Evolutionary conservation across 176 grass and related monocot species (phyloP).

Genomic region (Juncus inflexus): DNA sequence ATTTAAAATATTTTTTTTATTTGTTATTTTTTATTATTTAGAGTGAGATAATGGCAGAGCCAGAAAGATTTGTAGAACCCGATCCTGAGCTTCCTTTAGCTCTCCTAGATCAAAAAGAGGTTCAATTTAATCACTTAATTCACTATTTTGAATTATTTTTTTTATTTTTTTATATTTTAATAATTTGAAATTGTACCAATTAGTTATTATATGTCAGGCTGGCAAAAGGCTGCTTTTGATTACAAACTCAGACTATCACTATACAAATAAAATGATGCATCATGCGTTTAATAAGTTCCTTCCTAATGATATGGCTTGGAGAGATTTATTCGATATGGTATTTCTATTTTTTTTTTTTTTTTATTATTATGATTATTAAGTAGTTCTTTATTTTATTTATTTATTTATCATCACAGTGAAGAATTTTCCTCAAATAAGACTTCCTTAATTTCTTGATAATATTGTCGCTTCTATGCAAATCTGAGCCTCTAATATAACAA

Average conservation of each 20-base stretch:
- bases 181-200: conserved; percentile 5
- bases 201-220: conserved; percentile 47
- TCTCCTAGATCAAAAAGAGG: conserved; percentile 99
- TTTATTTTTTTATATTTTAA: conserved; percentile 19
- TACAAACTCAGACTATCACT: conserved; percentile 94
- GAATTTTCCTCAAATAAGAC: conserved; percentile 4
- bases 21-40: conserved; percentile 47
- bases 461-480: background rate
- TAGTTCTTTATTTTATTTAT: background rate
- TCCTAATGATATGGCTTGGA: conserved; percentile 93
- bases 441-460: conserved; percentile 18
- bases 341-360: conserved; percentile 28
- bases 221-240: conserved; percentile 89
- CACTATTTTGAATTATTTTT: background rate
- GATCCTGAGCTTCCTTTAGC: conserved; percentile 93
- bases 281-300: conserved; percentile 94
- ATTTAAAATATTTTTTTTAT: conserved; percentile 20
- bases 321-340: conserved; percentile 99
- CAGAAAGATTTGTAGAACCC: conserved; percentile 95
- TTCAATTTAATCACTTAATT: conserved; percentile 17
- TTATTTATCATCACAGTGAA: conserved; percentile 4
- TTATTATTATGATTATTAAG: background rate
- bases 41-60: conserved; percentile 96
- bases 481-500: background rate
- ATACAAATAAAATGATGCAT: conserved; percentile 99